Conservation (phyloP, 2,329 filamentous ascomycete species). For the Diaporthe caulivora region DNA sequence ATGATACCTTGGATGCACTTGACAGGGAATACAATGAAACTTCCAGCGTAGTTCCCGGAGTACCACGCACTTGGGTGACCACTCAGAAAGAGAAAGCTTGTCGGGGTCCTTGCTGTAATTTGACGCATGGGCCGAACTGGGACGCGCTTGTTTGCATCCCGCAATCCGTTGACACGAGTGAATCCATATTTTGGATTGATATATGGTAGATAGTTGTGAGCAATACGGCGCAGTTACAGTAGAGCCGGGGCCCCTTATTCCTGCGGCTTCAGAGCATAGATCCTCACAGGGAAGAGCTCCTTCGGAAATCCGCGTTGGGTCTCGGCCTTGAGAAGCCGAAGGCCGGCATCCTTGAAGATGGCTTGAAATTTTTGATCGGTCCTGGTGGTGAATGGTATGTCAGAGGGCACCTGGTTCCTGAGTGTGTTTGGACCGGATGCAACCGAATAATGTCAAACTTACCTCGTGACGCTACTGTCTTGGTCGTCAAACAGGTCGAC, state of each 20-base stretch:
- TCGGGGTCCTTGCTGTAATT: conserved; percentile 3
- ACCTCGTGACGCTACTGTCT: conserved; percentile 83
- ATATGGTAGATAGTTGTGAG: neutral
- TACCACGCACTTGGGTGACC: conserved; percentile 28
- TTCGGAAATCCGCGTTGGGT: conserved; percentile 79
- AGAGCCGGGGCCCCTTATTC: conserved; percentile 16
- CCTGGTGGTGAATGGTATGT: conserved; percentile 54
- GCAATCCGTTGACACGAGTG: conserved; percentile 5
- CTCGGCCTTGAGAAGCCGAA: conserved; percentile 78
- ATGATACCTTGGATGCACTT: conserved; percentile 1
- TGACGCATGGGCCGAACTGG: conserved; percentile 17
- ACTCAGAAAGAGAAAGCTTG: conserved; percentile 21
- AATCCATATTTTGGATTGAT: conserved; percentile 9
- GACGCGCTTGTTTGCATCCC: neutral
- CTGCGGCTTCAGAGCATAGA: conserved; percentile 78
- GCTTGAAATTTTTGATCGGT: conserved; percentile 77
- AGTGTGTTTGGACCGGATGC: conserved; percentile 8
- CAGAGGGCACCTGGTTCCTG: neutral
- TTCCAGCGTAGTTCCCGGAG: conserved; percentile 21
- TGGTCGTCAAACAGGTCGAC: conserved; percentile 79
- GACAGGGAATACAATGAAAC: conserved; percentile 6
- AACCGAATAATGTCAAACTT: conserved; percentile 39
- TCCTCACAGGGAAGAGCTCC: conserved; percentile 78
- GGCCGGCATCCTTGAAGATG: conserved; percentile 77
- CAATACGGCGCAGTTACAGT: conserved; percentile 1